Conservation (phyloP, 2,329 filamentous ascomycete species). For the Penicillium expansum region DNA sequence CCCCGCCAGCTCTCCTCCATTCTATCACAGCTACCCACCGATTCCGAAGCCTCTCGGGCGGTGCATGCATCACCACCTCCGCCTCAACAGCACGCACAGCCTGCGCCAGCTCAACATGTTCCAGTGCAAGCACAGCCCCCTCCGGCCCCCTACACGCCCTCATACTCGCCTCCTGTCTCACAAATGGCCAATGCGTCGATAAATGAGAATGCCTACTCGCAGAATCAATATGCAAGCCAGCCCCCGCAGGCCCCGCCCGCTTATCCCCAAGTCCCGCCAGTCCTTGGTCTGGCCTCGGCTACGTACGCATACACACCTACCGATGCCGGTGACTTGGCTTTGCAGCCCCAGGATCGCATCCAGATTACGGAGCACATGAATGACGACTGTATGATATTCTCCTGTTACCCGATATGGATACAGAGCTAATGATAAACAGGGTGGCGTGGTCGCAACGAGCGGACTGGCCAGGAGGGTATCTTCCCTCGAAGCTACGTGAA, state of each 20-base stretch:
- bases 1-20: slow-evolving; percentile 74
- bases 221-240: slow-evolving; percentile 29
- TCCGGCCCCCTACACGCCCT: slow-evolving; percentile 38
- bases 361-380: slow-evolving; percentile 91
- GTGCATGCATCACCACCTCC: slow-evolving; percentile 21
- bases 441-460: slow-evolving; percentile 82
- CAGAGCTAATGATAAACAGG: slow-evolving; percentile 32
- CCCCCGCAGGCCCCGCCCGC: slow-evolving; percentile 53
- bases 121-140: slow-evolving; percentile 29
- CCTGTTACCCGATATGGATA: not conserved
- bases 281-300: slow-evolving; percentile 72
- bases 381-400: slow-evolving; percentile 64
- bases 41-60: slow-evolving; percentile 24
- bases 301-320: slow-evolving; percentile 79
- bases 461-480: slow-evolving; percentile 82
- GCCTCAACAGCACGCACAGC: slow-evolving; percentile 32
- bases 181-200: slow-evolving; percentile 40
- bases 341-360: slow-evolving; percentile 77
- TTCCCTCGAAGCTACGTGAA: slow-evolving; percentile 90
- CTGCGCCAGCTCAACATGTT: slow-evolving; percentile 10
- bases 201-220: slow-evolving; percentile 42
- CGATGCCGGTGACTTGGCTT: slow-evolving; percentile 76
- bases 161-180: slow-evolving; percentile 40
- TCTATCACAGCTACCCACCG: slow-evolving; percentile 66
- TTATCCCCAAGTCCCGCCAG: slow-evolving; percentile 49